phyloP scores from a whole-genome alignment of 2,329 filamentous ascomycete genomes.

The Trichoderma endophyticum region DNA sequence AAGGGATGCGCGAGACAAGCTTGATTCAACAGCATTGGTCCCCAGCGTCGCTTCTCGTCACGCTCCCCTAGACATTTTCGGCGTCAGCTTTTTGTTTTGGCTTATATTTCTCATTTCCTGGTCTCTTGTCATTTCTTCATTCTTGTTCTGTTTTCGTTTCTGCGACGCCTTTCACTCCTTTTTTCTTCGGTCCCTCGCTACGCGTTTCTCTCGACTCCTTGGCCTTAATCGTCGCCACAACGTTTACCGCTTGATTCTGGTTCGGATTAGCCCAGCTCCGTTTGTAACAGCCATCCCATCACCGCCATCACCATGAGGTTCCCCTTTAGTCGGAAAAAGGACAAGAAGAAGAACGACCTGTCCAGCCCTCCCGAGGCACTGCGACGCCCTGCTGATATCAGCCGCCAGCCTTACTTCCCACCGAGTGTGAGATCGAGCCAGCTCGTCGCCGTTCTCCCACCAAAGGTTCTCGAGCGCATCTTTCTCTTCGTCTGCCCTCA shows the following conservation, averaged over 20 bases:
- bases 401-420: conserved; percentile 29
- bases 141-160: background rate
- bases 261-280: background rate
- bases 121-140: background rate
- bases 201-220: background rate
- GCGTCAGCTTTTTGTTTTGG: background rate
- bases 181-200: background rate
- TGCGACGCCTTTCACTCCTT: background rate
- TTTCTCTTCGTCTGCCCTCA: conserved; percentile 85
- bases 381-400: conserved; percentile 27
- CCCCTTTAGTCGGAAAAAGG: conserved; percentile 38
- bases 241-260: background rate
- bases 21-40: conserved; percentile 7
- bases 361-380: conserved; percentile 28
- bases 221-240: background rate
- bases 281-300: background rate
- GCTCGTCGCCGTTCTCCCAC: conserved; percentile 56
- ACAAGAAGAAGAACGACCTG: conserved; percentile 34
- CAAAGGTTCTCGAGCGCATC: conserved; percentile 69
- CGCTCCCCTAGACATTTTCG: conserved; percentile 3
- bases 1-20: conserved; percentile 15
- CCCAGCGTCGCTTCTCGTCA: background rate
- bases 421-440: conserved; percentile 42
- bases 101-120: background rate
- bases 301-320: conserved; percentile 30